A percentile compares a stretch with the other conserved stretches of the same genome.
These are phyloP conservation scores for Arthrobotrys conoides DNA, from an alignment of 2,329 filamentous ascomycete species.

Conservation along the genomic window DNA sequence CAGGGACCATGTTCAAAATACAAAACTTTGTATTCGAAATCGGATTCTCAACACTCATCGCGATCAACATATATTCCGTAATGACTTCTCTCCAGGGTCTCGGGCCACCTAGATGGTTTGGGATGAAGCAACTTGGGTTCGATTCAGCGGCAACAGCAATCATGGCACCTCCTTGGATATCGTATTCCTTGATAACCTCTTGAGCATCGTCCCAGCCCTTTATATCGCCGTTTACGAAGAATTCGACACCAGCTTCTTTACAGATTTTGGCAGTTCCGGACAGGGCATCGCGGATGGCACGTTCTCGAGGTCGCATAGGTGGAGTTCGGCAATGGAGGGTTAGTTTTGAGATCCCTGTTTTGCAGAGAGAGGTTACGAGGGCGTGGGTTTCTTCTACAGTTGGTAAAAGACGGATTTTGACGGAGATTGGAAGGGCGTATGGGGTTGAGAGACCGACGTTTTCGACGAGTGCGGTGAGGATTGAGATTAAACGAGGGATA, in stretches of 20 bases:
- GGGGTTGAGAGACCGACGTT: constrained; percentile 75
- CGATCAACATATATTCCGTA: constrained; percentile 79
- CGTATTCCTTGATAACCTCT: constrained; percentile 80
- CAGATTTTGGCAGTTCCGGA: constrained; percentile 86
- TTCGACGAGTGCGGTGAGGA: constrained; percentile 84
- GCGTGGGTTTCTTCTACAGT: constrained; percentile 80
- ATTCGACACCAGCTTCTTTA: constrained; percentile 86
- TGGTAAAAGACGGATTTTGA: constrained; percentile 92
- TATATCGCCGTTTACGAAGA: constrained; percentile 96
- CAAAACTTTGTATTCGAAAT: constrained; percentile 92
- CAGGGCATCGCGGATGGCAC: constrained; percentile 87
- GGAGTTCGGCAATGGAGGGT: constrained; percentile 97
- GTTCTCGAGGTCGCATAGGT: constrained; percentile 91
- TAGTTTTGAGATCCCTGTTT: constrained; percentile 90
- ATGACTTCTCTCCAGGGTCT: constrained; percentile 82
- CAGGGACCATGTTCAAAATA: constrained; percentile 80
- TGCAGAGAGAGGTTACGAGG: constrained; percentile 82
- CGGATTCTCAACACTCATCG: constrained; percentile 84
- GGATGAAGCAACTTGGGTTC: constrained; percentile 89
- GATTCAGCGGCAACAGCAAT: constrained; percentile 93
- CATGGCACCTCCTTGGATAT: constrained; percentile 90
- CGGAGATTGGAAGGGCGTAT: constrained; percentile 75
- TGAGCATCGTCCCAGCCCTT: constrained; percentile 79
- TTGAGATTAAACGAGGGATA: constrained; percentile 85
- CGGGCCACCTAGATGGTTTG: constrained; percentile 77